phyloP scores from a whole-genome alignment of 345 rosid genomes.

The Excoecaria cochinchinensis region DNA sequence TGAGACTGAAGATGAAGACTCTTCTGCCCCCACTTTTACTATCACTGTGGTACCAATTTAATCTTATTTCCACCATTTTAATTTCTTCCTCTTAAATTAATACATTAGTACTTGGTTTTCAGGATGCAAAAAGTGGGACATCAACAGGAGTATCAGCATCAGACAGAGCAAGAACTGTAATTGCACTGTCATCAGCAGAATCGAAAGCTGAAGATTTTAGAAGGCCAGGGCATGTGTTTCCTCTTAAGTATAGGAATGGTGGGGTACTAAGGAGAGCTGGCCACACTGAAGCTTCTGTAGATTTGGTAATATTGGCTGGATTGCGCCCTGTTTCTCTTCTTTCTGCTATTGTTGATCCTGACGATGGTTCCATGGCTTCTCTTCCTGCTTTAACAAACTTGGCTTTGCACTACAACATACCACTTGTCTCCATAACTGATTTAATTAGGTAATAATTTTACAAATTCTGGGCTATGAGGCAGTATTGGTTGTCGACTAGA shows the following conservation, averaged over 20 bases:
- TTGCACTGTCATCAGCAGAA: constrained; percentile 57
- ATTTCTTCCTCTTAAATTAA: too few relatives aligned
- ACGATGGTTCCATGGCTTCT: constrained; percentile 69
- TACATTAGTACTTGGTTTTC: not conserved
- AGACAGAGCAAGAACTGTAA: constrained; percentile 72
- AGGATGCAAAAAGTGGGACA: constrained; percentile 74
- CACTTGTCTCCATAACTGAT: constrained; percentile 74
- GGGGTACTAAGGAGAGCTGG: constrained; percentile 85
- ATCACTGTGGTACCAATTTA: constrained; percentile 58
- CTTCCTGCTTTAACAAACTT: constrained; percentile 46
- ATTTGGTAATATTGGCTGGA: constrained; percentile 61
- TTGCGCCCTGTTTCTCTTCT: constrained; percentile 66
- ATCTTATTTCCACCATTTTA: too few relatives aligned
- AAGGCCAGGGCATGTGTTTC: constrained; percentile 90
- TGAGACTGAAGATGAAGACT: constrained; percentile 66
- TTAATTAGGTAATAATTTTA: constrained; percentile 50
- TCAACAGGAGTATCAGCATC: constrained; percentile 73
- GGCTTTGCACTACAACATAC: constrained; percentile 53
- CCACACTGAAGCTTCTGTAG: constrained; percentile 87
- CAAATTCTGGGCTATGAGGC: too few relatives aligned
- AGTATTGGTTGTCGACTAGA: too few relatives aligned
- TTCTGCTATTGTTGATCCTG: constrained; percentile 64
- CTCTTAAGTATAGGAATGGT: constrained; percentile 81
- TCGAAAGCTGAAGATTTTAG: constrained; percentile 69
- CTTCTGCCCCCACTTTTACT: constrained; percentile 84